phyloP scores from a whole-genome alignment of 257 asterid genomes.

The Nicotiana noctiflora region DNA sequence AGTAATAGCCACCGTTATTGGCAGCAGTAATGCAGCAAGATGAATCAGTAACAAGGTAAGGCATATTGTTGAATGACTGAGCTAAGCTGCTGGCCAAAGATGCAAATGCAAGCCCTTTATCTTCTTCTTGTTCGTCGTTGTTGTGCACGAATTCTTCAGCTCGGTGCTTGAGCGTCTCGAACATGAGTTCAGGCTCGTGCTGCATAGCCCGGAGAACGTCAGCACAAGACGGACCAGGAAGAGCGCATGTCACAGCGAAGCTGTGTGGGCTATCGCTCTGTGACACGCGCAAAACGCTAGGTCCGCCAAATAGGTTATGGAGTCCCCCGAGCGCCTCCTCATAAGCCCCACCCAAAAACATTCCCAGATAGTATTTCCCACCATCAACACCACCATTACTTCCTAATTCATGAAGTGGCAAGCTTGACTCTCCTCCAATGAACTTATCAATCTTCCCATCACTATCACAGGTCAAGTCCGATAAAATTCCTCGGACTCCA shows the following conservation, averaged over 20 bases:
- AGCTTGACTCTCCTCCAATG: constrained; percentile 89
- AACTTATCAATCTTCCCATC: constrained; percentile 87
- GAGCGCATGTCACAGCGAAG: constrained; percentile 68
- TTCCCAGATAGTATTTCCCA: constrained; percentile 60
- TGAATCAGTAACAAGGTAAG: constrained; percentile 50
- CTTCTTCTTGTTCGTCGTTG: constrained; percentile 9
- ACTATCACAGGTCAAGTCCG: constrained; percentile 92
- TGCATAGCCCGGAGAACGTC: constrained; percentile 91
- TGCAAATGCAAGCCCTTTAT: not conserved
- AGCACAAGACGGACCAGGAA: constrained; percentile 68
- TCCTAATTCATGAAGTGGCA: constrained; percentile 68
- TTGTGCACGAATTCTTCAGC: constrained; percentile 48
- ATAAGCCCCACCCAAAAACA: constrained; percentile 95
- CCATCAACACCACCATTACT: constrained; percentile 28
- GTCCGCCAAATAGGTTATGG: constrained; percentile 89
- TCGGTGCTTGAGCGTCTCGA: constrained; percentile 77
- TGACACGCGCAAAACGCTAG: constrained; percentile 72
- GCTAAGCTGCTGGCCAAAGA: constrained; percentile 47
- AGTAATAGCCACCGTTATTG: constrained; percentile 36
- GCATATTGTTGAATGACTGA: constrained; percentile 72
- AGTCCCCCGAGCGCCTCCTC: constrained; percentile 89
- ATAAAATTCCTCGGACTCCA: constrained; percentile 47
- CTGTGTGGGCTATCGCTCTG: constrained; percentile 86
- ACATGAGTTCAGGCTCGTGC: constrained; percentile 91
- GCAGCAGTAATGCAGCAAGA: constrained; percentile 52